Evolutionary conservation across 352 stramenopile genomes (phyloP).

Genomic region (Pseudoperonospora humuli): DNA sequence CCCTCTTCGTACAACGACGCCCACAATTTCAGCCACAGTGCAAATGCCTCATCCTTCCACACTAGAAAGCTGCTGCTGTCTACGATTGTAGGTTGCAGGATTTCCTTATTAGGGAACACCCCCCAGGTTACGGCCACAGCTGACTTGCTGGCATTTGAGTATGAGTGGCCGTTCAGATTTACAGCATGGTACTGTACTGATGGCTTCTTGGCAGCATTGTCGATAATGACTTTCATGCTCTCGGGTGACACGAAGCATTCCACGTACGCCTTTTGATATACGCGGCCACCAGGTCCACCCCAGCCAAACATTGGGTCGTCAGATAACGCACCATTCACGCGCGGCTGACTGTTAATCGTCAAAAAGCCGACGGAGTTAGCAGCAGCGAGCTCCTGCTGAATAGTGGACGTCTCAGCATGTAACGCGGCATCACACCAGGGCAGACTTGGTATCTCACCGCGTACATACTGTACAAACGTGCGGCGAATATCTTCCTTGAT

Average conservation of each 20-base stretch:
- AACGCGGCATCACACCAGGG: constrained; percentile 96
- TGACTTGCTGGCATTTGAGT: constrained; percentile 84
- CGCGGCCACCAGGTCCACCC: constrained; percentile 90
- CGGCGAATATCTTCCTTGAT: constrained; percentile 89
- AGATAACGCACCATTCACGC: constrained; percentile 88
- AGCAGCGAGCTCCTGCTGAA: constrained; percentile 65
- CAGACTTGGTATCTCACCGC: constrained; percentile 91
- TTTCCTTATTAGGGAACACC: constrained; percentile 95
- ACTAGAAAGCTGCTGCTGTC: constrained; percentile 95
- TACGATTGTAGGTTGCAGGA: constrained; percentile 96
- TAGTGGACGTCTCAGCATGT: constrained; percentile 90
- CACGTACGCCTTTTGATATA: constrained; percentile 99
- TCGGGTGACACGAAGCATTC: constrained; percentile 96
- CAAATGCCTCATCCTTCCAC: constrained; percentile 96
- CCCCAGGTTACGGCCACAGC: constrained; percentile 97
- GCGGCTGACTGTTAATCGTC: constrained; percentile 94
- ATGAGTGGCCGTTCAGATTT: constrained; percentile 84
- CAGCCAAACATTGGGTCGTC: constrained; percentile 93
- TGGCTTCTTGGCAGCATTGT: constrained; percentile 73
- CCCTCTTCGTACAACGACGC: constrained; percentile 93
- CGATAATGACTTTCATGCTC: constrained; percentile 88
- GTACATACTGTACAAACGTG: constrained; percentile 95
- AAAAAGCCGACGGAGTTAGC: constrained; percentile 88
- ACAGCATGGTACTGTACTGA: constrained; percentile 89
- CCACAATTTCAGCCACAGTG: constrained; percentile 94